Conservation (phyloP, 441 rosid genomes). For the Arabidopsis hybrid region DNA sequence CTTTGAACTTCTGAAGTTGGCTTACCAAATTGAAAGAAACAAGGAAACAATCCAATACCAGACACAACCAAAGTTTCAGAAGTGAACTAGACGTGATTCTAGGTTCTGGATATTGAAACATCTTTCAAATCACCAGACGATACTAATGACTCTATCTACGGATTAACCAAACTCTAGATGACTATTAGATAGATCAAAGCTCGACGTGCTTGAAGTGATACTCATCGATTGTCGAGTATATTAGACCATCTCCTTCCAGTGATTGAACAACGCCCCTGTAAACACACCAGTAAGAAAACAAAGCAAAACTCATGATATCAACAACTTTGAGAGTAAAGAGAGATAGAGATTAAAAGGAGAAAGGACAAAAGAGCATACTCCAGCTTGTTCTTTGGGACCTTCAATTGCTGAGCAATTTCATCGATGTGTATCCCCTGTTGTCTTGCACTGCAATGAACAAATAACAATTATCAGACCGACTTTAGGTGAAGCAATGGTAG, state of each 20-base stretch:
- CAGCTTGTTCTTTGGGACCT: conserved; percentile 77
- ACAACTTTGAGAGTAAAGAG: not conserved
- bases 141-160: conserved; percentile 16
- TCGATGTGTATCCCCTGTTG: conserved; percentile 84
- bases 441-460: conserved; percentile 60
- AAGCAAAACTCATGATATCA: not conserved
- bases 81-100: not conserved
- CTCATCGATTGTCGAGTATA: conserved; percentile 92
- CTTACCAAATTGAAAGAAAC: not conserved
- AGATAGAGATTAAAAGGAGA: conserved; percentile 15
- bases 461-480: conserved; percentile 3
- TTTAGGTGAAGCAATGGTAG: not conserved
- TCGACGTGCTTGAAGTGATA: conserved; percentile 85
- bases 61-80: not conserved
- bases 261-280: conserved; percentile 70
- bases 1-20: too few species aligned
- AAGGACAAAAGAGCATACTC: conserved; percentile 52
- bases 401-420: conserved; percentile 76
- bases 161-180: conserved; percentile 4
- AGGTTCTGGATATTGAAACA: conserved; percentile 11
- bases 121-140: conserved; percentile 14
- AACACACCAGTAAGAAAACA: not conserved
- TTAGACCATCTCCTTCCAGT: conserved; percentile 87
- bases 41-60: conserved; percentile 5
- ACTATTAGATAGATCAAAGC: conserved; percentile 40